Percentiles rank a stretch among this genome's conserved stretches.
Evolutionary conservation across 2,329 filamentous ascomycete species (phyloP).

Genomic region (Chrysosporium keratinophilum): DNA sequence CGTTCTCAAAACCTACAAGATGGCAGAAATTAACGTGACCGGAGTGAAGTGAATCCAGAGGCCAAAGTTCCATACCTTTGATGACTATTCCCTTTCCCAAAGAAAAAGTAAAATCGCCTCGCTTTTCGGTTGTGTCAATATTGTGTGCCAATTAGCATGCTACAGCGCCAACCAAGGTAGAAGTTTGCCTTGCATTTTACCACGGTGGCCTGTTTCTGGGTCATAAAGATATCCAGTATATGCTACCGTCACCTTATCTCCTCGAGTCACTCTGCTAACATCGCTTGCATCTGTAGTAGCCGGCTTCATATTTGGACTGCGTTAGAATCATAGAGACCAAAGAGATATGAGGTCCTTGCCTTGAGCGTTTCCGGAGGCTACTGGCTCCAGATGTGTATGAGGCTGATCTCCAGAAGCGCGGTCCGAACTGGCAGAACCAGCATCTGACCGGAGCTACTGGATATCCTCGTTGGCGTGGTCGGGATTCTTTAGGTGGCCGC

Average conservation of each 20-base stretch:
- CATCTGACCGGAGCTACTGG: no score
- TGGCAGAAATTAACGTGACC: neutral
- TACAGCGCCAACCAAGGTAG: neutral
- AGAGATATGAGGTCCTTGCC: no score
- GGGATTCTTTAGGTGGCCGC: no score
- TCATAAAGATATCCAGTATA: neutral
- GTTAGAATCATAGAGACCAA: no score
- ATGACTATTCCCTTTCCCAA: neutral
- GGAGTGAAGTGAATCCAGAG: neutral
- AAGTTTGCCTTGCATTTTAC: neutral
- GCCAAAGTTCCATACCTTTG: neutral
- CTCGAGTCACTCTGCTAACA: neutral
- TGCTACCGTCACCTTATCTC: neutral
- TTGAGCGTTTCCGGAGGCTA: no score
- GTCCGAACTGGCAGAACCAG: no score
- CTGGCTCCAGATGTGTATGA: no score
- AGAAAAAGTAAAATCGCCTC: neutral
- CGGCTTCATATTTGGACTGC: no score
- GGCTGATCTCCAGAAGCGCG: no score
- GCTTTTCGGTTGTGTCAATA: neutral
- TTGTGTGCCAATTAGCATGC: neutral
- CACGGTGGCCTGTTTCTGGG: neutral
- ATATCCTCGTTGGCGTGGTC: no score
- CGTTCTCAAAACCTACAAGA: neutral
- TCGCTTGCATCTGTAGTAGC: neutral